Base-by-base conservation (phyloP, 371 early-diverging fungal species). In the Mortierella polycephala region DNA sequence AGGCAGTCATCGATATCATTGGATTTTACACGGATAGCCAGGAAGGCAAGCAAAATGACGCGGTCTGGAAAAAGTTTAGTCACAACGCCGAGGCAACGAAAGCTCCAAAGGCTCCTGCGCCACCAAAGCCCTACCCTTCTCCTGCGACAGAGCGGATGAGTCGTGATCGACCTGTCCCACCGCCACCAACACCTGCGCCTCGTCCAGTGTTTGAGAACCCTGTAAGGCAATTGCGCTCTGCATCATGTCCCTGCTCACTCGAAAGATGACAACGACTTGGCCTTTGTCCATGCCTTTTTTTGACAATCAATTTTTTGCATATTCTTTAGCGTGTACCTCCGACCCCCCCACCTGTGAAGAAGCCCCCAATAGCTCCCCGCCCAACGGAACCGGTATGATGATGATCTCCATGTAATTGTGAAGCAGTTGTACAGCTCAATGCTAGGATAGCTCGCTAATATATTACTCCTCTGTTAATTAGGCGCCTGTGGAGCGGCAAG, bases 1-100 rank as follows among this genome's bases (percentile, higher is more conserved):
- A 96, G 88, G 93, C 98, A 39, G 95, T 99, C 16, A 84, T 98
- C 55, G 97, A 99, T 81, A 94, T 96, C 55, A 95, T 99, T 82
- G 95, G 94, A 53, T 98, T 97, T 75, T 96, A 95, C 83, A 90
- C 90, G 69, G 95, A 95, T 63, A 88, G 86, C 41, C 88, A 86
- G 53, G 87, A 88, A 64, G 83, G 77, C 46, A 85, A 85, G 80
- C 84, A 82, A 61, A 90, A 89, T 71, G 91, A 94, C 67, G 85
- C 85, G 39, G 95, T 96, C 7, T 97, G 96, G 93, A 89, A 92
- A 61, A 98, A 98, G 84, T 96, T 97, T 83, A 90, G 89, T 71
- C 88, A 86, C 54, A 51, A 45, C 16, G 86, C 88, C 14, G 86
- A 84, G 44, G 74, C 86, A 39, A 42, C 59, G 53, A 82, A 82